Evolutionary conservation across 2,329 filamentous ascomycete species (phyloP).

Genomic region (Cryoendolithus antarcticus): DNA sequence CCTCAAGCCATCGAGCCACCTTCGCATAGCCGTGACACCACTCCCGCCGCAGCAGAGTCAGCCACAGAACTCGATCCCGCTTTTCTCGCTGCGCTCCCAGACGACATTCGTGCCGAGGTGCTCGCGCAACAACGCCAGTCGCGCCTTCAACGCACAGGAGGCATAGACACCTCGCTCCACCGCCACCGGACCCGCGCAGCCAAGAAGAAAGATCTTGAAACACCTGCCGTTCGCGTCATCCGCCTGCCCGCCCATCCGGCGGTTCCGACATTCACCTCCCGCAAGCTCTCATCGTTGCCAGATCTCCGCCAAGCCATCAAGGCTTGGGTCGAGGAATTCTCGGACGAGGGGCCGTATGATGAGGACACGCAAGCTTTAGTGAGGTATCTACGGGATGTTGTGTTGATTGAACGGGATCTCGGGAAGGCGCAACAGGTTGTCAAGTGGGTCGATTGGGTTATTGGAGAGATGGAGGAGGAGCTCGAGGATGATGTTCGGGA

Average conservation of each 20-base stretch:
- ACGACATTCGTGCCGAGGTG: constrained; percentile 67
- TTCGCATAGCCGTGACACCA: constrained; percentile 4
- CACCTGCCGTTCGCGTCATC: constrained; percentile 23
- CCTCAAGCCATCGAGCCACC: constrained; percentile 1
- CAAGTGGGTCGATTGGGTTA: constrained; percentile 46
- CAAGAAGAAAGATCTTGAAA: constrained; percentile 11
- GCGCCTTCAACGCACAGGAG: constrained; percentile 42
- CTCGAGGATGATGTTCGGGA: constrained; percentile 6
- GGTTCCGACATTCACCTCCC: constrained; percentile 50
- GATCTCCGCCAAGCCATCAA: constrained; percentile 64
- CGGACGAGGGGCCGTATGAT: constrained; percentile 59
- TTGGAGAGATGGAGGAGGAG: constrained; percentile 15
- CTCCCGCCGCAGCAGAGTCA: constrained; percentile 10
- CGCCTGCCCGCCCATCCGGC: constrained; percentile 37
- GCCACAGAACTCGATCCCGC: constrained; percentile 49
- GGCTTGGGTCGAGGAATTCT: constrained; percentile 65
- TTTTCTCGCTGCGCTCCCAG: constrained; percentile 72
- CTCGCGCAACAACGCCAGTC: constrained; percentile 57
- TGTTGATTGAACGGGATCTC: constrained; percentile 64
- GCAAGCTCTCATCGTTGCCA: constrained; percentile 39
- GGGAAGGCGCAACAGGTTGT: constrained; percentile 59
- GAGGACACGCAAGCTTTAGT: constrained; percentile 66
- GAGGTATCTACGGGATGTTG: constrained; percentile 59
- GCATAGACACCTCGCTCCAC: constrained; percentile 24
- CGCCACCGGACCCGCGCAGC: constrained; percentile 10